A percentile compares a stretch with the other conserved stretches of the same genome.
phyloP scores from a whole-genome alignment of 768 basidiomycete species.

The Rhodosporidiobolus odoratus region DNA sequence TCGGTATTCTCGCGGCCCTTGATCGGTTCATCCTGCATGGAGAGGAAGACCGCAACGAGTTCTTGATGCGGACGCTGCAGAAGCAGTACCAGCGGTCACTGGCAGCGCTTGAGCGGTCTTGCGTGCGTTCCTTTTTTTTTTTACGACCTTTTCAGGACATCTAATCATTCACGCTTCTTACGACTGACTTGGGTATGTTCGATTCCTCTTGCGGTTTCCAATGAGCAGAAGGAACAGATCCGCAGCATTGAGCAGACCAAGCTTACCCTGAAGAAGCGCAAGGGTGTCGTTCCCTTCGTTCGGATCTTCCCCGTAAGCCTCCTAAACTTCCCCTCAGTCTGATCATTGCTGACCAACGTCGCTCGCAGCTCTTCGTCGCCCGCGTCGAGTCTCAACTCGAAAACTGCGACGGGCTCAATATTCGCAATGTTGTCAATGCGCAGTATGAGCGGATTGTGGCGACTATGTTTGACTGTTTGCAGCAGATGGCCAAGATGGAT shows the following conservation, averaged over 20 bases:
- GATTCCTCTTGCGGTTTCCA: too few species aligned
- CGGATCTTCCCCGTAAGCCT: conserved; percentile 71
- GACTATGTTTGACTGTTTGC: conserved; percentile 84
- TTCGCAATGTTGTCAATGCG: conserved; percentile 67
- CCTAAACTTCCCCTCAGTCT: not conserved
- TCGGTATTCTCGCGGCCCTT: conserved; percentile 71
- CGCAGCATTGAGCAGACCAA: conserved; percentile 84
- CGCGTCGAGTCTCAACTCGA: conserved; percentile 78
- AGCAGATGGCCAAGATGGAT: conserved; percentile 93
- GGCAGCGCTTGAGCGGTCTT: conserved; percentile 59
- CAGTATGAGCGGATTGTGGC: conserved; percentile 85
- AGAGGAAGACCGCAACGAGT: conserved; percentile 71
- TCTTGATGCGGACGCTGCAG: conserved; percentile 65
- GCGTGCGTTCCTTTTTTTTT: conserved; percentile 53
- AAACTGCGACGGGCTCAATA: conserved; percentile 66
- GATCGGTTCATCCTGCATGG: conserved; percentile 73
- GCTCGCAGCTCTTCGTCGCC: conserved; percentile 58
- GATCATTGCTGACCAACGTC: not conserved
- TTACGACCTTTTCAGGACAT: not conserved
- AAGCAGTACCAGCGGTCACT: conserved; percentile 60
- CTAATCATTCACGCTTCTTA: not conserved
- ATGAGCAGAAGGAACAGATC: conserved; percentile 70
- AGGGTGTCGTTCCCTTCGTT: conserved; percentile 85
- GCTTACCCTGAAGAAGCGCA: conserved; percentile 82
- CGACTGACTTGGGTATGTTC: too few species aligned